Percentiles rank a stretch among this genome's conserved stretches.
Conservation (phyloP, 345 rosid genomes). For the Orychophragmus violaceus region DNA sequence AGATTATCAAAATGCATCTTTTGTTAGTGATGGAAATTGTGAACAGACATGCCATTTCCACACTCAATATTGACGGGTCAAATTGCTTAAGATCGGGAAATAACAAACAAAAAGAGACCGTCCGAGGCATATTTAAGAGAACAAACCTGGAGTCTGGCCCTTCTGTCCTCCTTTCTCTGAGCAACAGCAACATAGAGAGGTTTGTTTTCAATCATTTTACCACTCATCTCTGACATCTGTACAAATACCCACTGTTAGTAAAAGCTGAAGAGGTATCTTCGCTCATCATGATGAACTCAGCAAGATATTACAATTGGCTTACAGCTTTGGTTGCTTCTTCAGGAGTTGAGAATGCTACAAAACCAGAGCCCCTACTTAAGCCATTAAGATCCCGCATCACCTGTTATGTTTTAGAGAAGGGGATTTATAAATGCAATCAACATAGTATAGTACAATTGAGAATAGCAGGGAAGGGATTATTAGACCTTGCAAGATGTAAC, state of each 20-base stretch:
- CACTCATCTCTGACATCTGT: constrained; percentile 32
- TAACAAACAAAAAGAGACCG: background rate
- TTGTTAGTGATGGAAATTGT: background rate
- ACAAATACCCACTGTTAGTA: background rate
- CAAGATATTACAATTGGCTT: constrained; percentile 23
- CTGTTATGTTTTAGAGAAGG: constrained; percentile 28
- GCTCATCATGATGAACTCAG: background rate
- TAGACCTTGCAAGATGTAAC: constrained; percentile 88
- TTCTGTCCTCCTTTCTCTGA: constrained; percentile 33
- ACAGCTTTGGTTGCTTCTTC: constrained; percentile 89
- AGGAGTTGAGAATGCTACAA: constrained; percentile 73
- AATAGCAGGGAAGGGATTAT: background rate
- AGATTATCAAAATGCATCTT: background rate
- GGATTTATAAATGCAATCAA: background rate
- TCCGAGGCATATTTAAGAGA: background rate
- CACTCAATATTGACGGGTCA: background rate
- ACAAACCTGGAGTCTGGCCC: constrained; percentile 32
- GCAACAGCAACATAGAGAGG: constrained; percentile 37
- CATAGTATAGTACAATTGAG: background rate
- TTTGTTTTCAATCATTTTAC: constrained; percentile 32
- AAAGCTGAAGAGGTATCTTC: background rate
- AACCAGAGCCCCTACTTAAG: constrained; percentile 69
- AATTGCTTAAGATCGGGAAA: background rate
- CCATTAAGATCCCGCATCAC: constrained; percentile 84
- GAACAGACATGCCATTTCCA: background rate